Evolutionary conservation across 352 stramenopile species (phyloP), one percentile per base, ranked within the genome.

Genomic region (Phytophthora sp.): DNA sequence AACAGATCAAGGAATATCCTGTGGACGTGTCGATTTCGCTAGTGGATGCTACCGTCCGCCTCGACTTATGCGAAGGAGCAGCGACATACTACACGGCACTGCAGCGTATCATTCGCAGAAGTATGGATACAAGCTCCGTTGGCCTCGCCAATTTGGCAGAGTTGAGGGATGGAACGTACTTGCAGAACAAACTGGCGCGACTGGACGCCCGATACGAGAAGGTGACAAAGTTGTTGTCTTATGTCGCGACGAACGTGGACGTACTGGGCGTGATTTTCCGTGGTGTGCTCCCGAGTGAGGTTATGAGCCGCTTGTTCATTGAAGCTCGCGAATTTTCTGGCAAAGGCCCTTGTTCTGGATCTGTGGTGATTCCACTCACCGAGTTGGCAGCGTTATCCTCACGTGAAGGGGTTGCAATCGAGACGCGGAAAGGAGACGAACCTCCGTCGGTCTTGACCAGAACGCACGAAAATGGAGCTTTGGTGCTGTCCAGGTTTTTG

Each of bases 11-110:
- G 41, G 73, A 80, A 26, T 93, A 87, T 39, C 84, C 82, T 2
- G 84, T 93, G 16, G 76, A 93, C 26, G 61, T 91, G 26, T 90
- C 79, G 5, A 64, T 93, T 31, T 85, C 80, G n/a, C 59, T 93
- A 3, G 67, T 83, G 1, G 82, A 90, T 57, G 60, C 89, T 27
- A 91, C 79, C 3, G 82, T 87, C 39, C 80, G 81, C 1, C 63
- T 93, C 5, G 81, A 93, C 50, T 38, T 93, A 31, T 84, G 78
- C 35, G 81, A 88, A 60, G 78, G 60, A 39, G 73, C 74, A 1
- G 68, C 74, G 4, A 87, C 77, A 31, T 88, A 85, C 30, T 86
- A 91, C 63, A 78, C 73, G 47, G 66, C 70, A 9, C 44, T 90
- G 50, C 82, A 93, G 44, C 79, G 84, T 13, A 84, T 89, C 11